These are phyloP conservation scores for Picea sitchensis DNA, from an alignment of 75 land plant species.

Conservation along the genomic window DNA sequence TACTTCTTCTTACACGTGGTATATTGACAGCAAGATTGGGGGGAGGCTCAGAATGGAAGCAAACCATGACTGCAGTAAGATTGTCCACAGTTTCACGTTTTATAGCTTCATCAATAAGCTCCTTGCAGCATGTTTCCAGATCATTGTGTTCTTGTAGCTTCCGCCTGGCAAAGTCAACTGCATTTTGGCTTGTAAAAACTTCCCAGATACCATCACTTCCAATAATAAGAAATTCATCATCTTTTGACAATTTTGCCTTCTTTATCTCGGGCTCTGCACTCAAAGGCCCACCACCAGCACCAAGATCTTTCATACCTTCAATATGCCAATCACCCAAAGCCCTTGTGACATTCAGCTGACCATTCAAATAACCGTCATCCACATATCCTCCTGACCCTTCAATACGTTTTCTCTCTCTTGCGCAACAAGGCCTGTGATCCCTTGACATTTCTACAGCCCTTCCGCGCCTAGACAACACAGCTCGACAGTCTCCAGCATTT, in stretches of 20 bases:
- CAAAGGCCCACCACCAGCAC: conserved; percentile 56
- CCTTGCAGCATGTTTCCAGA: conserved; percentile 68
- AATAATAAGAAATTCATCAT: conserved; percentile 86
- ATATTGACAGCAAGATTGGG: conserved; percentile 55
- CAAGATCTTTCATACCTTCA: conserved; percentile 62
- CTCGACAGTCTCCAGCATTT: conserved; percentile 68
- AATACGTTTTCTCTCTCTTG: conserved; percentile 35
- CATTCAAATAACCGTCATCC: conserved; percentile 82
- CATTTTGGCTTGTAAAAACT: conserved; percentile 78
- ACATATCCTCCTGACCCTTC: conserved; percentile 58
- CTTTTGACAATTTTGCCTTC: conserved; percentile 48
- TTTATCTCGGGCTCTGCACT: conserved; percentile 82
- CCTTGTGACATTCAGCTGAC: conserved; percentile 84
- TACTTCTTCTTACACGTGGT: conserved; percentile 46
- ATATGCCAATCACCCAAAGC: conserved; percentile 96
- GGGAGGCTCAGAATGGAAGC: conserved; percentile 72
- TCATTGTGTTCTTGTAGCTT: conserved; percentile 87
- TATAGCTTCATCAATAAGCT: conserved; percentile 78
- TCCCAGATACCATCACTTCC: conserved; percentile 98
- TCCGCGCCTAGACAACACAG: conserved; percentile 51
- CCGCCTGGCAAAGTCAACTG: conserved; percentile 86
- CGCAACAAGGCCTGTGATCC: conserved; percentile 43
- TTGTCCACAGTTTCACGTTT: conserved; percentile 75
- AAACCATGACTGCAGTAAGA: conserved; percentile 78
- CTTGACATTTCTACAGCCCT: conserved; percentile 59